A percentile compares a stretch with the other conserved stretches of the same genome.
Conservation (phyloP, 2,329 filamentous ascomycete species). For the Aureobasidium sp. region DNA sequence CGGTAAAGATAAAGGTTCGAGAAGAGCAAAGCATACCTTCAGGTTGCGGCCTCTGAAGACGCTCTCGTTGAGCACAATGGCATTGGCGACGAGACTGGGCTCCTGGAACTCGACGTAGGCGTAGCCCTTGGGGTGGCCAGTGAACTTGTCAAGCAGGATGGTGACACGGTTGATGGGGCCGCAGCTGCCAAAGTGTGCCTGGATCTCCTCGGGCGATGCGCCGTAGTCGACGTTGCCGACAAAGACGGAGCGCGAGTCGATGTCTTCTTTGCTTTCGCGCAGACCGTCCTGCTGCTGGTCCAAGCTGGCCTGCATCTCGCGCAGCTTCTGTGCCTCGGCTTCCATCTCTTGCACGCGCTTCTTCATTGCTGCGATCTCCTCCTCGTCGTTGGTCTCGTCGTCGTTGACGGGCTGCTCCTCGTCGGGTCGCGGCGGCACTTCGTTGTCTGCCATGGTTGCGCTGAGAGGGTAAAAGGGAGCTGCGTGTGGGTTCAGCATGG, state of each 20-base stretch:
- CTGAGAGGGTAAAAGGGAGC: neutral
- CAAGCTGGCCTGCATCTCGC: conserved; percentile 50
- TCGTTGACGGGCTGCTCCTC: conserved; percentile 23
- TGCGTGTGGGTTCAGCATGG: conserved; percentile 8
- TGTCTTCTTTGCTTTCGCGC: conserved; percentile 87
- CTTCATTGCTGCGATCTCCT: conserved; percentile 43
- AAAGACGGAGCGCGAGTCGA: conserved; percentile 92
- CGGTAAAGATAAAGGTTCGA: neutral
- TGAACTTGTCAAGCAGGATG: conserved; percentile 96
- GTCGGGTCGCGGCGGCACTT: conserved; percentile 17
- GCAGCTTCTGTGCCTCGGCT: conserved; percentile 49
- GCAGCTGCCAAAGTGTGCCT: conserved; percentile 95
- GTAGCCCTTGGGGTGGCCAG: conserved; percentile 98
- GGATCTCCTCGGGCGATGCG: conserved; percentile 93
- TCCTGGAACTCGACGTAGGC: conserved; percentile 98
- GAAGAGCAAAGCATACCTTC: conserved; percentile 56
- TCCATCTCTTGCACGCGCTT: conserved; percentile 48
- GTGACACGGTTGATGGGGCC: conserved; percentile 97
- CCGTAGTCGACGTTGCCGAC: conserved; percentile 98
- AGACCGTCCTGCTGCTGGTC: conserved; percentile 78
- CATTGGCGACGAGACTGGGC: conserved; percentile 83
- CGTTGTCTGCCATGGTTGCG: conserved; percentile 20
- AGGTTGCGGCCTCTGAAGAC: conserved; percentile 89
- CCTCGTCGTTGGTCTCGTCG: conserved; percentile 27
- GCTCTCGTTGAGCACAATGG: conserved; percentile 91